Percentiles rank a stretch among this genome's conserved stretches.
phyloP scores from a whole-genome alignment of 2,329 filamentous ascomycete genomes.

The Claviceps spartinae region DNA sequence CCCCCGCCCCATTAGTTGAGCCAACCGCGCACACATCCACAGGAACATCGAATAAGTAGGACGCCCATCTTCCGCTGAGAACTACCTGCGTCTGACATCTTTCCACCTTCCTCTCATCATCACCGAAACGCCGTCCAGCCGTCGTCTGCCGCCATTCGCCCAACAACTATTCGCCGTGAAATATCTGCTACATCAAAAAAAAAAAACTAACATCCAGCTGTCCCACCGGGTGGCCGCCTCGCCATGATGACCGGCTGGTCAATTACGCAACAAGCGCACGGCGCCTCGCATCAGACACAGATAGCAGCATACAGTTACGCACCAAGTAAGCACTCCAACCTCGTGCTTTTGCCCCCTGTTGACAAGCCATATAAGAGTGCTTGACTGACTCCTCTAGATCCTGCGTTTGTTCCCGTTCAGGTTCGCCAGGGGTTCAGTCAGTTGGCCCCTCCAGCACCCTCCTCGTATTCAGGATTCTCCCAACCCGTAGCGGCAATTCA shows the following conservation, averaged over 20 bases:
- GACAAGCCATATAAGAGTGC: neutral
- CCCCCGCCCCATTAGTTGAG: neutral
- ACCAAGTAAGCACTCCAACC: constrained; percentile 19
- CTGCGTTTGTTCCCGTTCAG: constrained; percentile 48
- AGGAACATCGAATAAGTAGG: neutral
- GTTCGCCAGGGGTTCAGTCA: constrained; percentile 46
- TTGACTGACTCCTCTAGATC: constrained; percentile 23
- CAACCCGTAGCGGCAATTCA: constrained; percentile 15
- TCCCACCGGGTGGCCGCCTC: constrained; percentile 1
- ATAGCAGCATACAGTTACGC: constrained; percentile 25
- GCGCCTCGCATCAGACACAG: constrained; percentile 24
- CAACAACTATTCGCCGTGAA: neutral
- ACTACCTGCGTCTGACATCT: too few species aligned
- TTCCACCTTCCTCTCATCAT: neutral
- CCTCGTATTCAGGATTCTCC: constrained; percentile 19
- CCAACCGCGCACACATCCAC: neutral
- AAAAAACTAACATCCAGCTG: constrained; percentile 6
- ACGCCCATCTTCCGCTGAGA: neutral
- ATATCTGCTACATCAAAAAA: neutral
- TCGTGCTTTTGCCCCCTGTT: neutral
- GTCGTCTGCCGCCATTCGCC: neutral
- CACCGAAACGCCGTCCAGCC: neutral
- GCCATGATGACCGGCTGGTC: constrained; percentile 26
- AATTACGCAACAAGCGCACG: constrained; percentile 24
- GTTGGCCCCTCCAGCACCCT: constrained; percentile 24